phyloP scores from a whole-genome alignment of 2,329 filamentous ascomycete genomes.

The Fusarium sororula region DNA sequence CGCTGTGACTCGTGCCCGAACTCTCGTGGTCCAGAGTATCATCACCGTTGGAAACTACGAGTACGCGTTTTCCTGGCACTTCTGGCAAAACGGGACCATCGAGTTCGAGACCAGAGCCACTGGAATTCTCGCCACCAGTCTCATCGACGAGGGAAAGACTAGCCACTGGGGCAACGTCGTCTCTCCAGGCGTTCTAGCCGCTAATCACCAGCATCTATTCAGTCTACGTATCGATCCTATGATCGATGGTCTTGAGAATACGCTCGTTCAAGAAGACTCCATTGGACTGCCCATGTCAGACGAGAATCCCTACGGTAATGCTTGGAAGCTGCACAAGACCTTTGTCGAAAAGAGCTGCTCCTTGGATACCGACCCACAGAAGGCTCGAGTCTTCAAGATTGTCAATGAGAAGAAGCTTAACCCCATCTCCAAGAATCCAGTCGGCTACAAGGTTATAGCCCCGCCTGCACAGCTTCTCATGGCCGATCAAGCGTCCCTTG shows the following conservation, averaged over 20 bases:
- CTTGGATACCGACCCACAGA: conserved; percentile 61
- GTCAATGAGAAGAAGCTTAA: conserved; percentile 58
- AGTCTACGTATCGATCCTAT: conserved; percentile 70
- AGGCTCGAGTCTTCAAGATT: conserved; percentile 61
- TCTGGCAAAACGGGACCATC: conserved; percentile 69
- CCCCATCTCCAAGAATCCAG: conserved; percentile 55
- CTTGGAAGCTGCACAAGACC: conserved; percentile 63
- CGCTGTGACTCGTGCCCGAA: conserved; percentile 66
- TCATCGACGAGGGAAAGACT: conserved; percentile 64
- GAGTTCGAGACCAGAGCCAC: conserved; percentile 71
- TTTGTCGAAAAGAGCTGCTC: conserved; percentile 56
- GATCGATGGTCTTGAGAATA: conserved; percentile 60
- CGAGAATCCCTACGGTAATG: conserved; percentile 70
- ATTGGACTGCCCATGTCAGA: conserved; percentile 48
- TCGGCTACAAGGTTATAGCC: conserved; percentile 60
- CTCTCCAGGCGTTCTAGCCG: conserved; percentile 69
- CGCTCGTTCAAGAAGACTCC: conserved; percentile 56
- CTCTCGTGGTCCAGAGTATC: conserved; percentile 73
- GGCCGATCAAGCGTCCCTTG: conserved; percentile 51
- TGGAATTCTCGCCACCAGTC: conserved; percentile 69
- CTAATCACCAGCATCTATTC: conserved; percentile 77
- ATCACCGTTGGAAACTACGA: conserved; percentile 77
- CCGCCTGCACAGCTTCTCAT: conserved; percentile 57
- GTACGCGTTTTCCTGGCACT: conserved; percentile 62
- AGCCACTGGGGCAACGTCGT: conserved; percentile 69